Percentiles rank a stretch among this genome's conserved stretches.
These are phyloP conservation scores for Medicago arabica DNA, from an alignment of 306 rosid species.

Conservation along the genomic window DNA sequence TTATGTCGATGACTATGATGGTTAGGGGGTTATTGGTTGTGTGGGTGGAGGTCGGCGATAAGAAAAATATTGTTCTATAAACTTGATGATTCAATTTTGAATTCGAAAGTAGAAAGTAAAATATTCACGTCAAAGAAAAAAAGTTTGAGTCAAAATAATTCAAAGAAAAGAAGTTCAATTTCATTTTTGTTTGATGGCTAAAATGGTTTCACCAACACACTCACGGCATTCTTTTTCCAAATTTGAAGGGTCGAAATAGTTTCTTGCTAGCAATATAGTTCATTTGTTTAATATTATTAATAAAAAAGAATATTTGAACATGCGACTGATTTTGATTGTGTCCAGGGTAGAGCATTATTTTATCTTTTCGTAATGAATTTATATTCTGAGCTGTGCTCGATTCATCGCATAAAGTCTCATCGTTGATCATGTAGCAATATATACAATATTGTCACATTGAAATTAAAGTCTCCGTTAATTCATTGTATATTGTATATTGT, in stretches of 20 bases:
- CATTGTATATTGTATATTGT: not conserved
- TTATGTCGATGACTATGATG: not conserved
- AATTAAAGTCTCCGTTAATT: not conserved
- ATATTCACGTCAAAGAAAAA: not conserved
- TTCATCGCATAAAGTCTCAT: constrained; percentile 4
- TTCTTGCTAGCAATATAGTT: not conserved
- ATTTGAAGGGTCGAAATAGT: not conserved
- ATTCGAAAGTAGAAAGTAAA: not conserved
- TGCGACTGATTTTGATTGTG: not conserved
- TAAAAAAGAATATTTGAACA: constrained; percentile 5
- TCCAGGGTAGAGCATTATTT: not conserved
- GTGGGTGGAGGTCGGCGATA: not conserved
- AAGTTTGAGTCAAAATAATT: not conserved
- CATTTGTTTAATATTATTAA: not conserved
- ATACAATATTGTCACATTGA: not conserved
- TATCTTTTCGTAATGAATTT: not conserved
- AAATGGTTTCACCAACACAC: not conserved
- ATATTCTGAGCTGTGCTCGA: constrained; percentile 19
- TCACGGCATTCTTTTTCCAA: not conserved
- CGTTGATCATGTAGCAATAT: not conserved
- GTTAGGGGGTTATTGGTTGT: not conserved
- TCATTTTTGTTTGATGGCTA: not conserved
- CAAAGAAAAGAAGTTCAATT: not conserved
- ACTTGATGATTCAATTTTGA: not conserved
- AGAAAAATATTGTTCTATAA: not conserved